Base-by-base conservation (phyloP, 129 eudicot genomes). In the Arctium minus region DNA sequence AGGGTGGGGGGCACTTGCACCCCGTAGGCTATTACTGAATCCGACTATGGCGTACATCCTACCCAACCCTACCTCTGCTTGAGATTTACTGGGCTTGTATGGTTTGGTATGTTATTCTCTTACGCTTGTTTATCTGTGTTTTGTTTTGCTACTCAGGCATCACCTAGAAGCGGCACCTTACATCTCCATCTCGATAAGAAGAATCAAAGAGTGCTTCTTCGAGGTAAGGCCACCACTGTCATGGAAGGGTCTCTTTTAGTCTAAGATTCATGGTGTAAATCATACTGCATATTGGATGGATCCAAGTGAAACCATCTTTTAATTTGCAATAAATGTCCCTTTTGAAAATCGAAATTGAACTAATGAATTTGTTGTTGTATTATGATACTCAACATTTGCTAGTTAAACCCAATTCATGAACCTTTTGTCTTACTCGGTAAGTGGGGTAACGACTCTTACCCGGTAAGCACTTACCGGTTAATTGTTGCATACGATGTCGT, bases 241-340 rank as follows among this genome's bases (percentile, higher is more conserved):
- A 92, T 90, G 92, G 98, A 94, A 86, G 98, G 98, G 17, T 88
- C 92, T 79, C 69, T 94, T 86, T 38, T 86, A 87, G 91, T 89
- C 33, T 92, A 73, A 87, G 9, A 30, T 37, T 70, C 31, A 15
- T 22, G 30, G 31, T 13, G 32, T 48, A 37, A 33, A 42, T 48
- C 70, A 40, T 75, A 48, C 37, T 13, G 9, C 65, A 39, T 80
- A 8, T 35, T 9, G 38, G 56, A 75, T 9, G 38, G 56, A 75
- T 70, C 17, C 42, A 35, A 76, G 39, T 35, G 29, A 69, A 22
- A 48, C 9, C 50, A 22, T 36, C 84, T 36, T 37, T 42, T 37
- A 73, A 36, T 8, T 10, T 73, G 31, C 77, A 73, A 73, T n/a
- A 7, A 67, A 67, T 22, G 5, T 67, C 5, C 71, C 71, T 27